Percentiles rank a stretch among this genome's conserved stretches.
These are phyloP conservation scores for Trichoderma citrinoviride DNA, from an alignment of 2,329 filamentous ascomycete genomes.

Conservation along the genomic window DNA sequence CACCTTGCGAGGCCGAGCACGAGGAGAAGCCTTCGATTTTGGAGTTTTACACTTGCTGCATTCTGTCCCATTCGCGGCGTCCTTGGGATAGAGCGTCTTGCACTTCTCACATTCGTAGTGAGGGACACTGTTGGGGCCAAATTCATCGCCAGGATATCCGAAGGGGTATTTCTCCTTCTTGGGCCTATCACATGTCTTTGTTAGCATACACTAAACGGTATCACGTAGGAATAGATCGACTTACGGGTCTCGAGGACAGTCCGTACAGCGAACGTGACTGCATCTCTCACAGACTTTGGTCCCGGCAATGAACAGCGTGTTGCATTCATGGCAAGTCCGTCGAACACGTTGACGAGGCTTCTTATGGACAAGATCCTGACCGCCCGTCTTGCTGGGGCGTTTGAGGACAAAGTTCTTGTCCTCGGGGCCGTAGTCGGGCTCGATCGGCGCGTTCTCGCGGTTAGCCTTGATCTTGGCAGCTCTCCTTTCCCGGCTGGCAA, in stretches of 20 bases:
- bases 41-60: slow-evolving; percentile 61
- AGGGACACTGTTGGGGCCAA: slow-evolving; percentile 50
- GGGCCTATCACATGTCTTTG: slow-evolving; percentile 42
- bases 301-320: slow-evolving; percentile 56
- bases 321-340: slow-evolving; percentile 73
- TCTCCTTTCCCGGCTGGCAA: slow-evolving; percentile 51
- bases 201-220: background rate
- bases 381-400: slow-evolving; percentile 62
- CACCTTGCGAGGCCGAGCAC: slow-evolving; percentile 57
- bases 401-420: slow-evolving; percentile 55
- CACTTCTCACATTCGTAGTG: slow-evolving; percentile 63
- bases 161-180: slow-evolving; percentile 68
- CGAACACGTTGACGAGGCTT: slow-evolving; percentile 70
- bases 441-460: slow-evolving; percentile 54
- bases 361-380: slow-evolving; percentile 69
- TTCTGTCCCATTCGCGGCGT: slow-evolving; percentile 49
- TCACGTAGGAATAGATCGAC: slow-evolving; percentile 35
- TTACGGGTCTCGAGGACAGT: slow-evolving; percentile 77
- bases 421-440: slow-evolving; percentile 47
- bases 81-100: slow-evolving; percentile 53
- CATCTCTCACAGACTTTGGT: slow-evolving; percentile 66
- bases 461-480: slow-evolving; percentile 52
- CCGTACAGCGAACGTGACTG: slow-evolving; percentile 71
- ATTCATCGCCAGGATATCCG: slow-evolving; percentile 66
- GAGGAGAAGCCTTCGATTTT: slow-evolving; percentile 58